These are phyloP conservation scores for Cryphonectria carpinicola DNA, from an alignment of 2,329 filamentous ascomycete genomes.

Conservation along the genomic window DNA sequence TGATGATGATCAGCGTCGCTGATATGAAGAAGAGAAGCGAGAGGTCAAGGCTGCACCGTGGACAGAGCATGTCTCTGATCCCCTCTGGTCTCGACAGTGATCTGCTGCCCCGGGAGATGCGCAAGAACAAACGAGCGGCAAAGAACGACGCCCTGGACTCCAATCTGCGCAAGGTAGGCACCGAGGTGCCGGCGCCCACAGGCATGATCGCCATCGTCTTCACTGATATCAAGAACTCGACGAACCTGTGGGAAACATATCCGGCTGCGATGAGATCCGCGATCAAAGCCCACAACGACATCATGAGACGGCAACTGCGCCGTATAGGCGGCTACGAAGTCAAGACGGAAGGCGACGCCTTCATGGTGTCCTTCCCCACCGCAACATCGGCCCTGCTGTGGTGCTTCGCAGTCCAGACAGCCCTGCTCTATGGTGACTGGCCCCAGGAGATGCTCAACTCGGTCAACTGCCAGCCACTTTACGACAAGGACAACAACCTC, in stretches of 20 bases:
- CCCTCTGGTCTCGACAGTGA: constrained; percentile 76
- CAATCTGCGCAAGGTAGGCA: constrained; percentile 81
- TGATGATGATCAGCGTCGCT: constrained; percentile 95
- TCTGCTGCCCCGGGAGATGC: constrained; percentile 65
- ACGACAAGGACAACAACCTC: constrained; percentile 81
- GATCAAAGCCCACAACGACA: constrained; percentile 96
- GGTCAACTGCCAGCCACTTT: constrained; percentile 78
- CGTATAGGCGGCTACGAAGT: constrained; percentile 97
- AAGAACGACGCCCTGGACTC: constrained; percentile 78
- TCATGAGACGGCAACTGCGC: constrained; percentile 91
- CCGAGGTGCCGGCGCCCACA: constrained; percentile 87
- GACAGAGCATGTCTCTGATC: constrained; percentile 84
- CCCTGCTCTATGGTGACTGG: constrained; percentile 88
- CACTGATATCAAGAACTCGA: constrained; percentile 99
- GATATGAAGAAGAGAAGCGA: constrained; percentile 85
- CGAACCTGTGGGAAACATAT: constrained; percentile 92
- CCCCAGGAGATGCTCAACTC: constrained; percentile 90
- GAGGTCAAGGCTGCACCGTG: constrained; percentile 71
- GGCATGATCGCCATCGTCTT: constrained; percentile 94
- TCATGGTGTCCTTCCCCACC: constrained; percentile 98
- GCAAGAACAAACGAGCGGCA: constrained; percentile 46
- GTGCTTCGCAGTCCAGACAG: constrained; percentile 92
- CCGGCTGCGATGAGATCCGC: constrained; percentile 94
- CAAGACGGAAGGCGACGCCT: constrained; percentile 99
- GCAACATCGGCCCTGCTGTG: constrained; percentile 92